phyloP scores from a whole-genome alignment of 2,329 filamentous ascomycete species.

The Monosporascus sp. region DNA sequence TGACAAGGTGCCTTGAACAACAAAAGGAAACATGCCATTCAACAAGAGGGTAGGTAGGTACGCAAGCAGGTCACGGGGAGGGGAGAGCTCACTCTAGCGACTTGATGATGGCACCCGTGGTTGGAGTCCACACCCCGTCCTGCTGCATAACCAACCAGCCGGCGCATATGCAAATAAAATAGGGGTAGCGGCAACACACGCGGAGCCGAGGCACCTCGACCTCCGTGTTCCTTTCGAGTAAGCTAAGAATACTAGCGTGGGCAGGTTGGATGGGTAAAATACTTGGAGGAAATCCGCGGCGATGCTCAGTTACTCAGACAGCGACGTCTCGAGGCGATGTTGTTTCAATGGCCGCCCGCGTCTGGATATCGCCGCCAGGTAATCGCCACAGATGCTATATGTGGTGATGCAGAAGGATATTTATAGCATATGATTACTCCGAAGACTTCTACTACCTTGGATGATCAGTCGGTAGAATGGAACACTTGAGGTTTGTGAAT shows the following conservation, averaged over 20 bases:
- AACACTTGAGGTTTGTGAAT: too few relatives aligned
- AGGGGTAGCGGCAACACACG: background rate
- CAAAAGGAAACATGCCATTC: background rate
- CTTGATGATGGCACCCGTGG: too few relatives aligned
- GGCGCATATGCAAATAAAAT: too few relatives aligned
- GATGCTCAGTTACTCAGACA: too few relatives aligned
- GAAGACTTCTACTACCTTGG: background rate
- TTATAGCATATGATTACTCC: background rate
- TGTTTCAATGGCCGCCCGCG: background rate
- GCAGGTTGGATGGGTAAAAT: background rate
- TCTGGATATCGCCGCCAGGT: background rate
- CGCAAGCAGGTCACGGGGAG: too few relatives aligned
- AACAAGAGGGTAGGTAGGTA: too few relatives aligned
- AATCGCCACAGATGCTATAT: background rate
- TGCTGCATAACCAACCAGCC: too few relatives aligned
- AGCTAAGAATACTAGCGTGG: background rate
- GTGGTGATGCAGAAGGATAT: background rate
- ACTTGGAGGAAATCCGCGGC: background rate
- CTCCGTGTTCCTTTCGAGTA: background rate
- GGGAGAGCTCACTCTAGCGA: too few relatives aligned
- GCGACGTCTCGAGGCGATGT: background rate
- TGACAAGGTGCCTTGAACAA: background rate
- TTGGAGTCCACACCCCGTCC: too few relatives aligned
- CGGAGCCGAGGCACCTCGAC: background rate
- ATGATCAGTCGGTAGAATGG: too few relatives aligned